Base-by-base conservation (phyloP, 108 stramenopile species). In the Cyclotella choctawhatcheeana region DNA sequence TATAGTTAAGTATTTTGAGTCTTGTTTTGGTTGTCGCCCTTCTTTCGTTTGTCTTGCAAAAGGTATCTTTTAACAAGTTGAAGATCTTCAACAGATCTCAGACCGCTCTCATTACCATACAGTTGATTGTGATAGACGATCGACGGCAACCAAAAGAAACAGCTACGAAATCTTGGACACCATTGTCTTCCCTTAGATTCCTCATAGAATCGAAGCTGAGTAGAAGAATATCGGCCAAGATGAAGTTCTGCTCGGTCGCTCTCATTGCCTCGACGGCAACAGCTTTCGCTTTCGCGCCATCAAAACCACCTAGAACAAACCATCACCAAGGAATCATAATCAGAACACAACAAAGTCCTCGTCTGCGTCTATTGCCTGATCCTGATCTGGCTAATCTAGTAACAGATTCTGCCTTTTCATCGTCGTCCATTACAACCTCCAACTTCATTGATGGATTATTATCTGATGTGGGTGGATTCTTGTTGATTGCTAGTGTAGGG, bases 361-460 rank as follows among this genome's bases (percentile, higher is more conserved):
- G 30, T 30, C 29, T 56, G 10, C 55, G 55, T 56, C 55, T 56
- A 2, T 30, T 56, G 12, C 55, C 55, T 12, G 55, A 56, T 13
- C 29, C 55, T 12, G 55, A 56, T 31, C 29, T 56, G 1, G 31
- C 55, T 0, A 56, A 56, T 30, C 10, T 56, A 10, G 55, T 31
- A 27, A 31, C 55, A 56, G 29, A 56, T 13, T 56, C 55, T 3
- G 55, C 55, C 10, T 56, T 56, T 30, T 56, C 55, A 12, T 56
- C 55, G 2, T 56, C 55, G 18, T 56, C 55, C n/a, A 29, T 56
- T 18, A 56, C 55, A 56, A 56, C 55, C 10, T 56, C 55, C 10
- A 56, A 56, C 10, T 56, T 56, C n/a, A 56, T 56, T 5, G 55
- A 56, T 12, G 30, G 55, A 8, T 30, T 56, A 27, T 27, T 56